Conservation (phyloP, 2,329 filamentous ascomycete species). For the Fusarium lyarnte region DNA sequence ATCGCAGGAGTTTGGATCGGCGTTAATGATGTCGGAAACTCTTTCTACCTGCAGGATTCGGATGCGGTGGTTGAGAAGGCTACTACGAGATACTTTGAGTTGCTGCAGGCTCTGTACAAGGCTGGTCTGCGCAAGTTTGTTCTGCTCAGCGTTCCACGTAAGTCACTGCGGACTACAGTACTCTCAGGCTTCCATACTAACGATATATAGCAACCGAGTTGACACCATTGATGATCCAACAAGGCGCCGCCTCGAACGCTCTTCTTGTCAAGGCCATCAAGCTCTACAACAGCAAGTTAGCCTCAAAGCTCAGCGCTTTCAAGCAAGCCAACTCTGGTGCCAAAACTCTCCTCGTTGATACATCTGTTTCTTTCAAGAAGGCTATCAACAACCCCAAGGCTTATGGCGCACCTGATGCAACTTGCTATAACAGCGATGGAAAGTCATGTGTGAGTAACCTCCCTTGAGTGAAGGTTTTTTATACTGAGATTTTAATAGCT, state of each 20-base stretch:
- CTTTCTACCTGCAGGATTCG: constrained; percentile 49
- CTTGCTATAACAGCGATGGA: constrained; percentile 54
- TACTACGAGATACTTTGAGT: constrained; percentile 54
- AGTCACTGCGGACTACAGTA: neutral
- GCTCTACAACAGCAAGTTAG: constrained; percentile 51
- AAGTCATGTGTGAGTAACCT: constrained; percentile 48
- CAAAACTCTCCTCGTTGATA: constrained; percentile 52
- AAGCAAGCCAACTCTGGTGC: constrained; percentile 47
- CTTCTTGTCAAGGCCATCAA: constrained; percentile 48
- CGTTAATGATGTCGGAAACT: constrained; percentile 65
- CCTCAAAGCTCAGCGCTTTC: constrained; percentile 46
- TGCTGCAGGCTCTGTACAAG: constrained; percentile 58
- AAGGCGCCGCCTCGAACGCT: constrained; percentile 38
- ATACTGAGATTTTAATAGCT: constrained; percentile 38
- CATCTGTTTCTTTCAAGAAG: constrained; percentile 52
- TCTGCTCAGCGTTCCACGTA: constrained; percentile 66
- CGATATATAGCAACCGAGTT: constrained; percentile 50
- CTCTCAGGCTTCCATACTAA: neutral
- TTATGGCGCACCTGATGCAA: constrained; percentile 55
- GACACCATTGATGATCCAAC: constrained; percentile 48
- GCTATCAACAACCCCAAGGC: constrained; percentile 53
- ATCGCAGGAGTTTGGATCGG: constrained; percentile 63
- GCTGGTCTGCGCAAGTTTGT: constrained; percentile 67
- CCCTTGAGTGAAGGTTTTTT: accelerated
- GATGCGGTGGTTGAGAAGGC: constrained; percentile 50